Percentiles rank a stretch among this genome's conserved stretches.
Conservation (phyloP, 2,329 filamentous ascomycete genomes). For the Pseudogymnoascus destructans region DNA sequence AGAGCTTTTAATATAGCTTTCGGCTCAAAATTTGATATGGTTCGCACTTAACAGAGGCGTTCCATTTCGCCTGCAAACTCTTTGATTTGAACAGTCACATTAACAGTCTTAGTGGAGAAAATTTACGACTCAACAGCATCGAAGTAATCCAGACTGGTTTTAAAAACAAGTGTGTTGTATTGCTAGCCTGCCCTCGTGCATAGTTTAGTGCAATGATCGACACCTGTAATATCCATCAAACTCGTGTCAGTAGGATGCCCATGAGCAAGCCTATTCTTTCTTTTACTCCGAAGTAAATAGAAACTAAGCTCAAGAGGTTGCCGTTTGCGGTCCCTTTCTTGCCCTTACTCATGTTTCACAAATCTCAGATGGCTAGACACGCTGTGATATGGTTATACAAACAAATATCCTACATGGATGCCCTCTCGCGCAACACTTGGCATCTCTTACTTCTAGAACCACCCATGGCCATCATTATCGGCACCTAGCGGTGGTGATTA, state of each 20-base stretch:
- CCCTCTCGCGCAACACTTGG: no score
- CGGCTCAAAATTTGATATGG: background rate
- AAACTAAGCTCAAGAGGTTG: background rate
- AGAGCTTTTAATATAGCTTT: background rate
- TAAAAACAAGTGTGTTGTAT: background rate
- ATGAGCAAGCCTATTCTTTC: background rate
- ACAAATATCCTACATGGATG: background rate
- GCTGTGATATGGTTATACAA: background rate
- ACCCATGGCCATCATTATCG: background rate
- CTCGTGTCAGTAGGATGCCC: background rate
- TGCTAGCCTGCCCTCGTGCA: background rate
- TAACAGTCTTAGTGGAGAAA: background rate
- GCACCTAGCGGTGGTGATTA: no score
- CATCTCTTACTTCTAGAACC: background rate
- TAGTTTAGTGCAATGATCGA: background rate
- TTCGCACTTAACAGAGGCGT: background rate
- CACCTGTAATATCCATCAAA: background rate
- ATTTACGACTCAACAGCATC: background rate
- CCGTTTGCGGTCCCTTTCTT: background rate
- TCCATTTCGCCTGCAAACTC: background rate
- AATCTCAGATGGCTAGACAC: background rate
- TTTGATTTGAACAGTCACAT: background rate
- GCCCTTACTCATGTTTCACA: background rate
- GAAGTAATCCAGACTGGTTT: background rate
- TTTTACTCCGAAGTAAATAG: background rate